A percentile compares a stretch with the other conserved stretches of the same genome.
phyloP scores from a whole-genome alignment of 345 rosid species.

The Linum tenue region DNA sequence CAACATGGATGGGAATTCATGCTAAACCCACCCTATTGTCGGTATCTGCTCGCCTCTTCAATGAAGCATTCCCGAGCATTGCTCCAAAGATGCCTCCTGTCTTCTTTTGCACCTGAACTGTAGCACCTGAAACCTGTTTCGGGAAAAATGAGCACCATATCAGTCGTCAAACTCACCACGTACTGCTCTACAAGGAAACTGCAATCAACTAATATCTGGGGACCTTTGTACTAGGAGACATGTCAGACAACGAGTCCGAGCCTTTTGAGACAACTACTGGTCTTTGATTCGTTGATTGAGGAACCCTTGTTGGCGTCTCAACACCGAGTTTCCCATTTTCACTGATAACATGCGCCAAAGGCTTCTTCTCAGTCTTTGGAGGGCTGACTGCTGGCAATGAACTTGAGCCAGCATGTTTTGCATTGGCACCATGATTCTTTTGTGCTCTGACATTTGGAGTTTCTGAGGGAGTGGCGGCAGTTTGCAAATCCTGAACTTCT shows the following conservation, averaged over 20 bases:
- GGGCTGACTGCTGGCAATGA: constrained; percentile 4
- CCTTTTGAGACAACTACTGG: constrained; percentile 10
- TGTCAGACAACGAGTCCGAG: constrained; percentile 12
- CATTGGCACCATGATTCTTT: constrained; percentile 8
- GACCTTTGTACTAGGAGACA: constrained; percentile 33
- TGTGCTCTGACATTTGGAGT: constrained; percentile 12
- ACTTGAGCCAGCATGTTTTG: constrained; percentile 1
- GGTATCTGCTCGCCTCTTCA: constrained; percentile 37
- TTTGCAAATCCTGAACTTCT: constrained; percentile 15
- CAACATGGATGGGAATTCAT: too few species aligned
- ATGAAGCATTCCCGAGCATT: constrained; percentile 31
- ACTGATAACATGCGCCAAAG: constrained; percentile 17
- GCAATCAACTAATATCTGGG: constrained; percentile 13
- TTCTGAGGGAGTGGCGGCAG: constrained; percentile 12
- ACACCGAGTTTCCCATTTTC: constrained; percentile 14
- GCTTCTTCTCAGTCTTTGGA: constrained; percentile 16
- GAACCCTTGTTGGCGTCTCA: neutral
- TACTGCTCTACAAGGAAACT: constrained; percentile 4
- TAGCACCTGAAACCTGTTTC: constrained; percentile 42
- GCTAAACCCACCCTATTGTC: constrained; percentile 37
- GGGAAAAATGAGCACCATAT: constrained; percentile 8
- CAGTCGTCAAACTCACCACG: neutral
- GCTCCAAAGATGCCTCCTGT: constrained; percentile 52
- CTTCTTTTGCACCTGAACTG: constrained; percentile 47
- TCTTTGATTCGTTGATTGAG: constrained; percentile 7